A percentile compares a stretch with the other conserved stretches of the same genome.
Conservation (phyloP, 108 stramenopile species). For the Cyclotella atomus region DNA sequence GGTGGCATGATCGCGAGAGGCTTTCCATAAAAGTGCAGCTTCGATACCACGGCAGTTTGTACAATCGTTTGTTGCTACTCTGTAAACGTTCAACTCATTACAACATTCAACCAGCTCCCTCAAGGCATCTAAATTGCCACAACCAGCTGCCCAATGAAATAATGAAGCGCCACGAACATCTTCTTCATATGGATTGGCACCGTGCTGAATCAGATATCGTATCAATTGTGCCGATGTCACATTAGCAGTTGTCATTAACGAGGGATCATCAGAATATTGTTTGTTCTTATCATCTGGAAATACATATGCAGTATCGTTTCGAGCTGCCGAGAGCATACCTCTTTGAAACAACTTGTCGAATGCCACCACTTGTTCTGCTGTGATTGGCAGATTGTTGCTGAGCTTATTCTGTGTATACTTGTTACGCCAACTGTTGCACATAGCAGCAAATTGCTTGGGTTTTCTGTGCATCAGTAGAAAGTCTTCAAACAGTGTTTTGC, state of each 20-base stretch:
- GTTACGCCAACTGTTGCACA: slow-evolving; percentile 73
- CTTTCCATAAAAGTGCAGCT: slow-evolving; percentile 49
- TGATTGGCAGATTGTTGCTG: slow-evolving; percentile 36
- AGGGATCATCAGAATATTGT: slow-evolving; percentile 32
- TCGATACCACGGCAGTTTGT: slow-evolving; percentile 23
- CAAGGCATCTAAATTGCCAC: slow-evolving; percentile 67
- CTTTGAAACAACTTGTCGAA: slow-evolving; percentile 78
- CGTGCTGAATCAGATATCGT: slow-evolving; percentile 67
- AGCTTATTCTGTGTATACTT: slow-evolving; percentile 17
- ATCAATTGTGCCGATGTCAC: slow-evolving; percentile 64
- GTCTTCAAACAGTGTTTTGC: slow-evolving; percentile 49
- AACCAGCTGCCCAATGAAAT: slow-evolving; percentile 84
- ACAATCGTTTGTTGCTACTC: background rate
- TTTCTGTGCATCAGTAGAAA: slow-evolving; percentile 67
- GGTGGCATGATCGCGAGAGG: slow-evolving; percentile 76
- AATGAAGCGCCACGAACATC: slow-evolving; percentile 73
- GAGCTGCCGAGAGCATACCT: slow-evolving; percentile 73
- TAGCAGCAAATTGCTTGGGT: slow-evolving; percentile 72
- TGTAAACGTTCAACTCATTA: slow-evolving; percentile 5
- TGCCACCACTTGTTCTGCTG: slow-evolving; percentile 69
- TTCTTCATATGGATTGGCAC: slow-evolving; percentile 75
- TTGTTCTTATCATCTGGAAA: slow-evolving; percentile 21
- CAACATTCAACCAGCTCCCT: slow-evolving; percentile 46
- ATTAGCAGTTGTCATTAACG: slow-evolving; percentile 55
- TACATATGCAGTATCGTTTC: slow-evolving; percentile 56